phyloP scores from a whole-genome alignment of 805 yeast genomes.

The Ogataea pignaliae region DNA sequence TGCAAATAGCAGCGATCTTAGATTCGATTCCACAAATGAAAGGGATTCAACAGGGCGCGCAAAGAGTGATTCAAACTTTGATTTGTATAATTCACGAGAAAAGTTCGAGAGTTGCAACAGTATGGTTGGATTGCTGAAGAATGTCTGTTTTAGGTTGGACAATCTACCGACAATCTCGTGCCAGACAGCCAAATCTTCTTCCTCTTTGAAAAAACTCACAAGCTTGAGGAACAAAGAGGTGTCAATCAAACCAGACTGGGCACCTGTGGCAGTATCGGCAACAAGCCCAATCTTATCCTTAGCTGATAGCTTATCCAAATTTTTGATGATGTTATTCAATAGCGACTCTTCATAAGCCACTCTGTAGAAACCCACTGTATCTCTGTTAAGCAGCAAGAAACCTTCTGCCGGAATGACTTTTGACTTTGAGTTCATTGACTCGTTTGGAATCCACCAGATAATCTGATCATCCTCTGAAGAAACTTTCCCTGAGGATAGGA shows the following conservation, averaged over 20 bases:
- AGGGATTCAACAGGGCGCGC: slow-evolving; percentile 9
- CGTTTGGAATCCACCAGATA: slow-evolving; percentile 56
- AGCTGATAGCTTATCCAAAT: slow-evolving; percentile 35
- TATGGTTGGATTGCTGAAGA: slow-evolving; percentile 32
- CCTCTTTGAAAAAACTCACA: slow-evolving; percentile 31
- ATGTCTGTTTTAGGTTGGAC: slow-evolving; percentile 30
- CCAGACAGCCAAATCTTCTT: slow-evolving; percentile 49
- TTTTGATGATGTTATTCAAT: slow-evolving; percentile 36
- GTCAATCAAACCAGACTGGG: slow-evolving; percentile 40
- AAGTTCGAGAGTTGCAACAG: slow-evolving; percentile 30
- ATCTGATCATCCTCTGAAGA: slow-evolving; percentile 52
- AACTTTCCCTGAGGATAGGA: slow-evolving; percentile 57
- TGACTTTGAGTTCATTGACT: slow-evolving; percentile 18
- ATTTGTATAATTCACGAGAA: slow-evolving; percentile 28
- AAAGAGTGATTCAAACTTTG: slow-evolving; percentile 25
- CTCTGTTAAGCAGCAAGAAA: slow-evolving; percentile 43
- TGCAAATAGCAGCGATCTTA: slow-evolving; percentile 37
- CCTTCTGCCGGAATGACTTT: slow-evolving; percentile 13
- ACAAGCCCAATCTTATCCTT: slow-evolving; percentile 51
- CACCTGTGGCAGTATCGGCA: slow-evolving; percentile 48
- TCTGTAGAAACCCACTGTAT: slow-evolving; percentile 49
- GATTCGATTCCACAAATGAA: slow-evolving; percentile 23
- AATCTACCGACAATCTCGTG: slow-evolving; percentile 43
- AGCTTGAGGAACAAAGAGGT: slow-evolving; percentile 43
- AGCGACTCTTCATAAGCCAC: slow-evolving; percentile 45